A percentile compares a stretch with the other conserved stretches of the same genome.
Evolutionary conservation across 805 yeast genomes (phyloP).

Genomic region (Cyberlindnera nakhonratchasimensis): DNA sequence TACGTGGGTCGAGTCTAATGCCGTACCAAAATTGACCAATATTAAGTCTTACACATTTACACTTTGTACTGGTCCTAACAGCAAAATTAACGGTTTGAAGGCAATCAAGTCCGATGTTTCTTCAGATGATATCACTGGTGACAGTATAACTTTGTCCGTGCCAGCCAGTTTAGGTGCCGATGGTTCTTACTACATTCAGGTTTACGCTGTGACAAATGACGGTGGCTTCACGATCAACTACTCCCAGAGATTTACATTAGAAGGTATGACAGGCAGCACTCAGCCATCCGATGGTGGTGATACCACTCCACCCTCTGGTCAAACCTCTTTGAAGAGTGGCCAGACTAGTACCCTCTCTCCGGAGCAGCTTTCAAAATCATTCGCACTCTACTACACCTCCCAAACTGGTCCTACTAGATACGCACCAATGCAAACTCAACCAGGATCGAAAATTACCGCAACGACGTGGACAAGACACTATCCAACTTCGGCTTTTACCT

Average conservation of each 20-base stretch:
- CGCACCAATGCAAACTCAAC: slow-evolving; percentile 95
- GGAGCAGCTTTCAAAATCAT: slow-evolving; percentile 48
- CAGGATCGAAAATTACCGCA: slow-evolving; percentile 63
- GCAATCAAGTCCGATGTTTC: slow-evolving; percentile 29
- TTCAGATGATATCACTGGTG: slow-evolving; percentile 30
- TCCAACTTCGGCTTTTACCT: slow-evolving; percentile 67
- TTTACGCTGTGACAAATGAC: slow-evolving; percentile 42
- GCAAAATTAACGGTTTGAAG: slow-evolving; percentile 40
- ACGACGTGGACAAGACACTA: slow-evolving; percentile 63
- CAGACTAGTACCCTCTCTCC: slow-evolving; percentile 35
- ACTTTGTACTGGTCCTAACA: slow-evolving; percentile 70
- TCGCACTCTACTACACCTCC: slow-evolving; percentile 62
- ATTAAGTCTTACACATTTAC: slow-evolving; percentile 46
- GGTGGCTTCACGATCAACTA: slow-evolving; percentile 58
- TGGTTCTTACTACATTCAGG: slow-evolving; percentile 74
- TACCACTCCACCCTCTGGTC: slow-evolving; percentile 38
- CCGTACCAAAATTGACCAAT: slow-evolving; percentile 42
- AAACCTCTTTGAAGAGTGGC: slow-evolving; percentile 32
- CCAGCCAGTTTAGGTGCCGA: slow-evolving; percentile 46
- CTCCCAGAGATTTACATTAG: slow-evolving; percentile 58
- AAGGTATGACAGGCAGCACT: slow-evolving; percentile 67
- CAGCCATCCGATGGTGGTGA: slow-evolving; percentile 42
- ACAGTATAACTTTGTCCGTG: slow-evolving; percentile 39
- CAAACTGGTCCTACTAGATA: slow-evolving; percentile 78
- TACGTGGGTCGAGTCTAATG: slow-evolving; percentile 56